Conservation (phyloP, 2,329 filamentous ascomycete genomes). For the Colletotrichum godetiae region DNA sequence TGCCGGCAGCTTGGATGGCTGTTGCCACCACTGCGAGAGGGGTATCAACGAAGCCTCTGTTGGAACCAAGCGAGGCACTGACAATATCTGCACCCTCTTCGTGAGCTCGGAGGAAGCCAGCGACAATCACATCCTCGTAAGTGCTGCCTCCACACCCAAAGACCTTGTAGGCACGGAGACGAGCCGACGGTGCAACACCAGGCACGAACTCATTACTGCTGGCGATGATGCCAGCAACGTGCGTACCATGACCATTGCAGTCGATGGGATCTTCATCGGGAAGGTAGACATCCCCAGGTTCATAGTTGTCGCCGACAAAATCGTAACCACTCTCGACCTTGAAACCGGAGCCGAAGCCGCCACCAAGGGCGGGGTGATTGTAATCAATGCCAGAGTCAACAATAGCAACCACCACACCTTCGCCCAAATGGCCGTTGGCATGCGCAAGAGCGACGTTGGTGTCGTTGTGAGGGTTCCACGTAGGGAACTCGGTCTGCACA, state of each 20-base stretch:
- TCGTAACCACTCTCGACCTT: slow-evolving; percentile 60
- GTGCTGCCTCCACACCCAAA: slow-evolving; percentile 42
- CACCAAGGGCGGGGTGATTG: slow-evolving; percentile 61
- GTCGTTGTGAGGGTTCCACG: slow-evolving; percentile 19
- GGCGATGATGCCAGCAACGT: slow-evolving; percentile 26
- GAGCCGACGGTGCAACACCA: slow-evolving; percentile 53
- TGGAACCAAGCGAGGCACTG: slow-evolving; percentile 41
- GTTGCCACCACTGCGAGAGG: background rate
- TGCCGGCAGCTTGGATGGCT: slow-evolving; percentile 2
- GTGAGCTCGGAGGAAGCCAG: slow-evolving; percentile 34
- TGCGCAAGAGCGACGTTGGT: slow-evolving; percentile 14
- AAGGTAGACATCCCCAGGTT: slow-evolving; percentile 42
- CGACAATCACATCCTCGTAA: slow-evolving; percentile 31
- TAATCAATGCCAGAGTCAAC: slow-evolving; percentile 59
- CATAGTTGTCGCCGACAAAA: slow-evolving; percentile 54
- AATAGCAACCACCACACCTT: slow-evolving; percentile 17
- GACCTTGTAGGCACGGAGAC: slow-evolving; percentile 52
- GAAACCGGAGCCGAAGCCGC: slow-evolving; percentile 61
- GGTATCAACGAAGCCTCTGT: slow-evolving; percentile 40
- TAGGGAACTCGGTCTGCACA: background rate
- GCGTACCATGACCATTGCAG: slow-evolving; percentile 39
- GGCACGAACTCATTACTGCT: slow-evolving; percentile 46
- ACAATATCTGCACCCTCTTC: slow-evolving; percentile 46
- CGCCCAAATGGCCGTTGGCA: background rate
- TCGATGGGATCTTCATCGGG: slow-evolving; percentile 55